phyloP scores from a whole-genome alignment of 2,329 filamentous ascomycete species.

The Teratosphaeria destructans region DNA sequence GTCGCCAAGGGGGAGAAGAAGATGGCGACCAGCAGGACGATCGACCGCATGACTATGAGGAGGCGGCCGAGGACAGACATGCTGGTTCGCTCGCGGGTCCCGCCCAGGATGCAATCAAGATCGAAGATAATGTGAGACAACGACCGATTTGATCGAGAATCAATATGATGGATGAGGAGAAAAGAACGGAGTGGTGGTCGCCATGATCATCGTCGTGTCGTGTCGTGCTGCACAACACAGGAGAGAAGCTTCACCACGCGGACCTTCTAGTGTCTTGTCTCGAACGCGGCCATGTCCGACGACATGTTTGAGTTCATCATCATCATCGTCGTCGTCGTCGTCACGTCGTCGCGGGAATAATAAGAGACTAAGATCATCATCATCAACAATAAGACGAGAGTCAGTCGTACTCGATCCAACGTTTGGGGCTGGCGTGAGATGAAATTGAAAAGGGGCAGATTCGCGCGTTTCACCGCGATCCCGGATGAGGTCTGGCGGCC shows the following conservation, averaged over 20 bases:
- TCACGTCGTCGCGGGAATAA: too few species aligned
- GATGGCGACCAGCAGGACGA: background rate
- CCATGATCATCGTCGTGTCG: background rate
- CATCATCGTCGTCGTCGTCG: too few species aligned
- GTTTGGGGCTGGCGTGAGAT: background rate
- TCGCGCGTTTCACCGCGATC: background rate
- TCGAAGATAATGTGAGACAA: too few species aligned
- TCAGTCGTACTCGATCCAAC: background rate
- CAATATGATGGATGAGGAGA: background rate
- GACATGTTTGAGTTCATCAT: background rate
- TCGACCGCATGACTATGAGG: background rate
- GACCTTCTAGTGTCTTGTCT: background rate
- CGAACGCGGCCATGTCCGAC: background rate
- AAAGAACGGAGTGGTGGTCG: background rate
- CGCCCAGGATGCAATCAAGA: background rate
- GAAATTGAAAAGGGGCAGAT: background rate
- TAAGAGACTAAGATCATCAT: too few species aligned
- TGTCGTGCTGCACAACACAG: background rate
- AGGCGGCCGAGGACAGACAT: background rate
- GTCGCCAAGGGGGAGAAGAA: background rate
- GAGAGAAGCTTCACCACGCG: background rate
- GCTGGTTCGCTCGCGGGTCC: background rate
- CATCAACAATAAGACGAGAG: background rate
- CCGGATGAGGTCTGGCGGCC: background rate
- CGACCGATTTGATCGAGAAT: too few species aligned